Conservation (phyloP, 164 flowering plant species). For the Dillenia suffruticosa region DNA sequence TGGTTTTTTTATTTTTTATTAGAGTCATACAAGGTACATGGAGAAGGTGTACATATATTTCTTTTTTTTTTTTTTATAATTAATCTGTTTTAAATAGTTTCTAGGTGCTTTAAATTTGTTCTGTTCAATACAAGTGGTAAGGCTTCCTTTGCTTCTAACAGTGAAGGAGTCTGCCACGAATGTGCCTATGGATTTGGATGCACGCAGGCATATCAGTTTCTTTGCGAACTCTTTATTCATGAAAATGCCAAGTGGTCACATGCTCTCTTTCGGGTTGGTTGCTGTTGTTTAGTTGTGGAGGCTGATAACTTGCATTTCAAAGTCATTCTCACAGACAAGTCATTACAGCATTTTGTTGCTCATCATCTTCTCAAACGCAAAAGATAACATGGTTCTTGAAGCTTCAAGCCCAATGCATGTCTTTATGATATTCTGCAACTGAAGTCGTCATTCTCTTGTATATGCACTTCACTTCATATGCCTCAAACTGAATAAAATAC, state of each 20-base stretch:
- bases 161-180: constrained; percentile 97
- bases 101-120: not conserved
- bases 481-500: too few relatives aligned
- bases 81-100: not conserved
- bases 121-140: constrained; percentile 45
- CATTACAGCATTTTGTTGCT: too few relatives aligned
- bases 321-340: too few relatives aligned
- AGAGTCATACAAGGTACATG: not conserved
- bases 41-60: constrained; percentile 58
- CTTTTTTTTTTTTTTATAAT: not conserved
- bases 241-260: constrained; percentile 86
- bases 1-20: too few relatives aligned
- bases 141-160: constrained; percentile 86
- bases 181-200: constrained; percentile 94
- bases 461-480: too few relatives aligned
- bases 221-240: constrained; percentile 94
- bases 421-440: too few relatives aligned
- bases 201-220: constrained; percentile 95
- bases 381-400: too few relatives aligned
- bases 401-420: too few relatives aligned
- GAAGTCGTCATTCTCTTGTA: too few relatives aligned
- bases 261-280: constrained; percentile 94
- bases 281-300: not conserved
- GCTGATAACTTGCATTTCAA: too few relatives aligned
- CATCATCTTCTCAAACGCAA: too few relatives aligned